Base-by-base conservation (phyloP, 2,329 filamentous ascomycete species). In the Thelonectria rubi region DNA sequence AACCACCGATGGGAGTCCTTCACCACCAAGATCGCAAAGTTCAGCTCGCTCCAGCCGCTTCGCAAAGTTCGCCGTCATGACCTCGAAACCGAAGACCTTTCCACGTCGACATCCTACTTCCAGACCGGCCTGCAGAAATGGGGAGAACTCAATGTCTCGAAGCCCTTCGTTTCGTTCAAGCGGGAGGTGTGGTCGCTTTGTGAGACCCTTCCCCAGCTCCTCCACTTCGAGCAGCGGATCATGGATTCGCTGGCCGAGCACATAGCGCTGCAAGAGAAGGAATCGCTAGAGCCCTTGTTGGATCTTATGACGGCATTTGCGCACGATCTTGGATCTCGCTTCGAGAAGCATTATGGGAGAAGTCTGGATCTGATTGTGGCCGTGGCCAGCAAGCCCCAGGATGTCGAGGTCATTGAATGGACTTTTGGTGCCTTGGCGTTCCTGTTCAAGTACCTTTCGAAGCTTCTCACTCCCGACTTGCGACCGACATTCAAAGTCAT, bases 371-470 rank as follows among this genome's bases (percentile, higher is more conserved):
- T 96, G 55, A 88, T 99, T 56, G 86, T 92, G 40, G 87, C 88
- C 15, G 86, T 98, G 66, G 94, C 93, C 11, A 89, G 89, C 55
- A 91, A 88, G 70, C 88, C 92, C 55, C 84, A 91, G 58, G 90
- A 92, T 72, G 89, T 92, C 24, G 92, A 94, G 65, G 93, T 96
- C n/a, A 92, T 98, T 52, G 95, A 99, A 79, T 98, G 94, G 94
- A 94, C 92, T 52, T 99, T 99, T 78, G 93, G 90, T 12, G 94
- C 92, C 69, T 82, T 99, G 58, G 93, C 95, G 47, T 99, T 96
- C 83, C 83, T 98, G 42, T 97, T 99, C 86, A 99, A 99, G 75
- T 98, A 98, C 73, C 86, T 99, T 5, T 96, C 93, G 2, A 89
- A 92, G 65, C 84, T 98, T 0, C 79, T 99, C 20, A 91, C 95